Evolutionary conservation across 169 alveolate genomes (phyloP), one percentile per base, ranked within the genome.

Genomic region (Cryptosporidium xiaoi): DNA sequence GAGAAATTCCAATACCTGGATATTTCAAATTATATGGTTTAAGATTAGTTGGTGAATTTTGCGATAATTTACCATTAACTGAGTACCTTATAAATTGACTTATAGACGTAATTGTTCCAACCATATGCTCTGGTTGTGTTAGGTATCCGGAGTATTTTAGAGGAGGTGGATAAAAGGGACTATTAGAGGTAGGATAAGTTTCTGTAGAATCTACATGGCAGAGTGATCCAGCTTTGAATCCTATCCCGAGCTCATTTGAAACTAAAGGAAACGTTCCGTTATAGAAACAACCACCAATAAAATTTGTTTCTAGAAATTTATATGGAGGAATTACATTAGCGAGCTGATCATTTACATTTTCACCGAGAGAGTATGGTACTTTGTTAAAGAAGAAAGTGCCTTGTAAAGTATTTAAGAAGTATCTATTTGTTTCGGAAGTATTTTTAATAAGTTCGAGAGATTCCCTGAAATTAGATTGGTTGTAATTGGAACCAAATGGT

Each of bases 81-180:
- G 56, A 36, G 36, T 77, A 77, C 29, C 77, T 40, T 10, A 77
- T 53, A 46, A 58, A 77, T 50, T 77, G 87, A 31, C 87, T 77
- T 55, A 77, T 62, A 44, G 64, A 24, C 16, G 87, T 77, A 29
- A 62, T 20, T 10, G 56, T 40, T 5, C 87, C 87, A 18, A 77
- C 71, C 77, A 77, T 40, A 60, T 77, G 87, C n/a, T 40, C 34
- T 33, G 71, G 77, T 16, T 77, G 87, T 12, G 87, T 77, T 12
- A 77, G 64, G n/a, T 5, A 77, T 15, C 87, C 87, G 0, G 87
- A 77, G 36, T 77, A 48, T 46, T 77, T 77, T 15, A 77, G 36
- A 27, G 87, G 87, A 58, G 87, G 87, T 29, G 87, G 87, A 48
- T 77, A 77, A 56, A 77, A 77, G 4, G 58, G 87, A 13, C 87